Percentiles rank a stretch among this genome's conserved stretches.
Evolutionary conservation across 805 yeast genomes (phyloP).

Genomic region (Pichia deserticola): DNA sequence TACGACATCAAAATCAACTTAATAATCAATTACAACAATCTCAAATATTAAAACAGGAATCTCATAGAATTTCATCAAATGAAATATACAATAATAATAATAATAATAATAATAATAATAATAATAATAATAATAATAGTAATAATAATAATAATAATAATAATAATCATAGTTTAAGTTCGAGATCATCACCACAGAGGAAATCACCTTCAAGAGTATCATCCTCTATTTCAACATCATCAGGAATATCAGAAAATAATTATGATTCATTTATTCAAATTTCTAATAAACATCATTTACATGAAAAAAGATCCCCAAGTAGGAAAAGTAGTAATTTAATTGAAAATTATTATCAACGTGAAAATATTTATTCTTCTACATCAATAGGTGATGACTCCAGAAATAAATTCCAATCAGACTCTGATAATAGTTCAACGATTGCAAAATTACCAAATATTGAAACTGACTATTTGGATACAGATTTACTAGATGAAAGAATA

Average conservation of each 20-base stretch:
- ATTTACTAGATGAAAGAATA: background rate
- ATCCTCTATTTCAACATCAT: background rate
- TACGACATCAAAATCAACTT: no score
- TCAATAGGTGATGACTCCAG: slow-evolving; percentile 7
- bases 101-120: no score
- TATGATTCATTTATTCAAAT: no score
- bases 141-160: no score
- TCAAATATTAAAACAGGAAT: background rate
- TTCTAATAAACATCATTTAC: no score
- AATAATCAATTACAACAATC: background rate
- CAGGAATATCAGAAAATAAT: background rate
- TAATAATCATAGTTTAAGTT: no score
- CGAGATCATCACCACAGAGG: no score
- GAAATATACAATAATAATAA: no score
- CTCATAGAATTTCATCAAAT: no score
- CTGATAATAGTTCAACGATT: background rate
- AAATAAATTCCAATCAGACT: background rate
- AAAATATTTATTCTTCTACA: slow-evolving; percentile 17
- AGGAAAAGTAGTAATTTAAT: no score
- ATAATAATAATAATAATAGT: background rate
- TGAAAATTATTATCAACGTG: background rate
- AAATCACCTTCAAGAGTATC: background rate
- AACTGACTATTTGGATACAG: slow-evolving; percentile 8
- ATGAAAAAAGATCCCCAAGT: no score
- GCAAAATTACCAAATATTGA: slow-evolving; percentile 17